These are phyloP conservation scores for Phialocephala sp. DNA, from an alignment of 2,329 filamentous ascomycete genomes.

Conservation along the genomic window DNA sequence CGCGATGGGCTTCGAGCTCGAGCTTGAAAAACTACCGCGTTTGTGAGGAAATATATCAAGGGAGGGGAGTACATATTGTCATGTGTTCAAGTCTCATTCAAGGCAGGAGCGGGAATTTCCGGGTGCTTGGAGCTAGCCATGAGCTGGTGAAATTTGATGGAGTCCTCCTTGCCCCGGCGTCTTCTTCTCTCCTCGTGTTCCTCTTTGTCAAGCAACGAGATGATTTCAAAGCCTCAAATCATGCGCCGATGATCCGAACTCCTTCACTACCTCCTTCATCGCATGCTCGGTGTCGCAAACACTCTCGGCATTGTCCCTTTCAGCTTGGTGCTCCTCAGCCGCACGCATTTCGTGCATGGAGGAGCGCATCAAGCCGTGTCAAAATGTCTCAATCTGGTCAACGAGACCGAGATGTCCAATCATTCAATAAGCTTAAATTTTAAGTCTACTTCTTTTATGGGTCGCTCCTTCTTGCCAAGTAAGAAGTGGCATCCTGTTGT, in stretches of 20 bases:
- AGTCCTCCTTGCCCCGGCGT: not conserved
- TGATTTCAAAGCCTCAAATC: no score
- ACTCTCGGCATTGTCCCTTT: not conserved
- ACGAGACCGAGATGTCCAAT: not conserved
- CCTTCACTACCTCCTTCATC: not conserved
- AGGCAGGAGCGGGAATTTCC: no score
- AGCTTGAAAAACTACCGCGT: no score
- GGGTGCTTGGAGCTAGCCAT: no score
- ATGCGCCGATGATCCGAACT: no score
- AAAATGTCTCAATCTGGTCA: constrained; percentile 6
- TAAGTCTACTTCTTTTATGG: not conserved
- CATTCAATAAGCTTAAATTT: constrained; percentile 7
- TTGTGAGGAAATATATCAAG: no score
- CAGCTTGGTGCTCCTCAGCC: constrained; percentile 4
- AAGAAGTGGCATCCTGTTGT: not conserved
- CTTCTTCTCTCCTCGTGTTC: not conserved
- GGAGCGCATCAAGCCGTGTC: not conserved
- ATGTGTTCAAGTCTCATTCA: no score
- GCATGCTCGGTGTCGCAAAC: not conserved
- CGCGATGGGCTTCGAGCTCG: no score
- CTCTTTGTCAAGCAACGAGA: no score
- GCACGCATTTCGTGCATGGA: not conserved
- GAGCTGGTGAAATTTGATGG: no score
- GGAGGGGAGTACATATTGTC: no score
- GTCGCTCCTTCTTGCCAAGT: constrained; percentile 2